phyloP scores from a whole-genome alignment of 441 rosid species.

The Pelargonium cotyledonis region DNA sequence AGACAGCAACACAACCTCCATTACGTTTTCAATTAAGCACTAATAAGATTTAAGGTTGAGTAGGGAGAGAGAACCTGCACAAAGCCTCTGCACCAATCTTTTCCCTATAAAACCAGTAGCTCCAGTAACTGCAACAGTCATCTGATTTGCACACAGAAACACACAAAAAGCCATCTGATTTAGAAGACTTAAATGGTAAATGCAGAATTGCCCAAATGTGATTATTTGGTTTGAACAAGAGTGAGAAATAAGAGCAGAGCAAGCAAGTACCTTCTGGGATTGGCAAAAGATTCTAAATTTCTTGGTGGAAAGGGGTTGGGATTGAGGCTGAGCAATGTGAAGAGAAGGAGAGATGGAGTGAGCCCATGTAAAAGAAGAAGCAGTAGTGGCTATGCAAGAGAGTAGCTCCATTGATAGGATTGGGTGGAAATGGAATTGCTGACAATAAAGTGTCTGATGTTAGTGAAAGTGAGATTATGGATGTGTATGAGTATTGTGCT shows the following conservation, averaged over 20 bases:
- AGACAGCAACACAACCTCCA: not conserved
- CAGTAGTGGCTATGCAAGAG: slow-evolving; percentile 22
- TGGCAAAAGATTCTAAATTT: slow-evolving; percentile 42
- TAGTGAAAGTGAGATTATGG: not conserved
- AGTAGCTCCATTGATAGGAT: slow-evolving; percentile 36
- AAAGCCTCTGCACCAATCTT: slow-evolving; percentile 76
- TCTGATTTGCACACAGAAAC: slow-evolving; percentile 41
- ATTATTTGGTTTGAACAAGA: slow-evolving; percentile 2
- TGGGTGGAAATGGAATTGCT: not conserved
- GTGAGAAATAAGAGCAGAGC: slow-evolving; percentile 1
- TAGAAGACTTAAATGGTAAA: not conserved
- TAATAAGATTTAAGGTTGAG: not conserved
- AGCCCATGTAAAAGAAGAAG: slow-evolving; percentile 49
- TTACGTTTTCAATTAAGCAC: not conserved
- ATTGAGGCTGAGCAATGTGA: slow-evolving; percentile 26
- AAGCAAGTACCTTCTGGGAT: slow-evolving; percentile 43
- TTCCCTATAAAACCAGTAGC: slow-evolving; percentile 92
- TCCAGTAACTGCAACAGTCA: slow-evolving; percentile 84
- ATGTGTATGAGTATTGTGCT: not conserved
- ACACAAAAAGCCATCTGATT: not conserved
- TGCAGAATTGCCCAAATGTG: not conserved
- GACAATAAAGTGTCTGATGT: not conserved
- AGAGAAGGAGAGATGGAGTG: slow-evolving; percentile 47
- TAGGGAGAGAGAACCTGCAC: slow-evolving; percentile 43
- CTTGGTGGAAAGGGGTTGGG: slow-evolving; percentile 25